Base-by-base conservation (phyloP, 768 basidiomycete genomes). In the Tephrocybe sp. region DNA sequence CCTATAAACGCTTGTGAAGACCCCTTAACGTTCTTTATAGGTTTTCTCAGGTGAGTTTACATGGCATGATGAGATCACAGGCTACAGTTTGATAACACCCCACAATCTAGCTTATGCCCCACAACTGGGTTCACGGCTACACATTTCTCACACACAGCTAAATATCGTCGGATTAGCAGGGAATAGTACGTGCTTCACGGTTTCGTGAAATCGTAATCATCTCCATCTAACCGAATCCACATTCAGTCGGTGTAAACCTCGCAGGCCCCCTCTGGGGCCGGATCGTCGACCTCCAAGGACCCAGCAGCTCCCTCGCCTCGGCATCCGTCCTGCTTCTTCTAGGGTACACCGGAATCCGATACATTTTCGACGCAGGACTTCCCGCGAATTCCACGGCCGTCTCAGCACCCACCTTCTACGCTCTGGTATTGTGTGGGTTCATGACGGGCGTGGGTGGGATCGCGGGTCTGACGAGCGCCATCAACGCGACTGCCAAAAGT, bases 91-190 rank as follows among this genome's bases (percentile, higher is more conserved):
- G 35, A 24, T 12, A 19, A 21, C 16, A 5, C 36, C 9, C 18
- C n/a, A n/a, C n/a, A n/a, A 19, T 3, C n/a, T 47, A 85, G 92
- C 91, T 19, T 97, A 94, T 64, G 83, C 88, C 1, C 92, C 93
- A 0, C 92, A 96, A 64, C 78, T 96, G 4, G 89, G 88, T 1
- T 69, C 83, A 16, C 80, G 83, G 31, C 77, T 96, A 13, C 72
- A 77, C 38, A 79, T 95, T n/a, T n/a, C 80, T 3, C 88, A 94
- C 47, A 95, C 92, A 0, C 82, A 88, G 50, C 72, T 92, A 27
- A 95, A 96, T 57, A 64, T 93, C 28, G 79, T 95, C 15, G 92
- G 82, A 15, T 69, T 88, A 15, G 86, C 84, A 2, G 87, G 83
- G 16, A 91, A 86, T 58, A 62, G 88, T 91, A 59, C n/a, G 36